Percentiles rank a stretch among this genome's conserved stretches.
phyloP scores from a whole-genome alignment of 192 early-diverging fungal genomes.

The Podila clonocystis region DNA sequence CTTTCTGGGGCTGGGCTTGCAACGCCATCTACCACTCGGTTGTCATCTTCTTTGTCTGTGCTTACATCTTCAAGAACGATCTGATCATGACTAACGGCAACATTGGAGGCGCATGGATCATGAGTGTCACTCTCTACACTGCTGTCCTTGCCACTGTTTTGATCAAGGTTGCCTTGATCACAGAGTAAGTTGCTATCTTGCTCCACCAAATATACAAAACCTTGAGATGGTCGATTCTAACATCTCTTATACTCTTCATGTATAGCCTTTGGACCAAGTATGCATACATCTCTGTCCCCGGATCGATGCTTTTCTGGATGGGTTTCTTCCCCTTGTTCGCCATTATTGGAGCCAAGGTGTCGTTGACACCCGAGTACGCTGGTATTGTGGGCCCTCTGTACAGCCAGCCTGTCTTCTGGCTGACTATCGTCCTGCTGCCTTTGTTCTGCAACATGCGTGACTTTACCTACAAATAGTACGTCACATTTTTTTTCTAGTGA shows the following conservation, averaged over 20 bases:
- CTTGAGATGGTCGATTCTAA: not conserved
- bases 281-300: conserved; percentile 90
- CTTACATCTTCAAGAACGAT: conserved; percentile 71
- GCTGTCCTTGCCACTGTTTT: conserved; percentile 89
- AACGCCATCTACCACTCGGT: conserved; percentile 97
- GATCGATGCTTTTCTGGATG: conserved; percentile 92
- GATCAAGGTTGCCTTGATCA: conserved; percentile 90
- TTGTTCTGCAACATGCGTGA: conserved; percentile 89
- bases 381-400: conserved; percentile 76
- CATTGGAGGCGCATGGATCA: conserved; percentile 90
- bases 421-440: conserved; percentile 87
- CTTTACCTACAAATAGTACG: conserved; percentile 96
- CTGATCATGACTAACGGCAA: conserved; percentile 75
- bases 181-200: conserved; percentile 61
- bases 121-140: conserved; percentile 91
- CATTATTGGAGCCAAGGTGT: conserved; percentile 74
- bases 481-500: not conserved
- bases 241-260: conserved; percentile 1
- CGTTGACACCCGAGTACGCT: conserved; percentile 76
- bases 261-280: conserved; percentile 93
- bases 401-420: conserved; percentile 84
- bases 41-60: conserved; percentile 51
- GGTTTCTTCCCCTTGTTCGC: conserved; percentile 87
- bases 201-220: too few species aligned
- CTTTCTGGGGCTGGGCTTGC: conserved; percentile 93